Base-by-base conservation (phyloP, 1,139 yeast genomes). In the Kluyveromyces sp. region DNA sequence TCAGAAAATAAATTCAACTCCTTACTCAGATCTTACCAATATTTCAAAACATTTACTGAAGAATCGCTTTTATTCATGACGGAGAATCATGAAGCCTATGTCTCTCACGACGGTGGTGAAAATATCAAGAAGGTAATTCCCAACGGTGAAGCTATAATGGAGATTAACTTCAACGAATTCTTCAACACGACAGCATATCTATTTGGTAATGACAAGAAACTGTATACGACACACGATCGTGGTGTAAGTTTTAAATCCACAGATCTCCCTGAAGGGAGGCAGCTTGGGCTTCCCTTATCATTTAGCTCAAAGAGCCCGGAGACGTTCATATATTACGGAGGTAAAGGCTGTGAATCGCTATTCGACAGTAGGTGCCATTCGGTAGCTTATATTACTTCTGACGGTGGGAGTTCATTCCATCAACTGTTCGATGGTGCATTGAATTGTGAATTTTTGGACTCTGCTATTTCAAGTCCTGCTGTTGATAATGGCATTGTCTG, bases 41-140 rank as follows among this genome's bases (percentile, higher is more conserved):
- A 71, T 33, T 58, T 60, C 37, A 61, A 63, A 30, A 61, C 68
- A 6, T 61, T 54, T 18, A 64, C 60, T 9, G 87, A 83, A 47
- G 95, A 89, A 58, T 83, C 95, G 9, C 63, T 92, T n/a, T 56
- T 92, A 17, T 64, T 84, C 12, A 70, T 74, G 43, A 83, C 92
- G 0, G 61, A 65, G 20, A 65, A 69, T 30, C 71, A 75, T 32
- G 65, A 69, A 8, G 70, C 80, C 1, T 81, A 66, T 53, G 72
- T 86, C 12, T 84, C 96, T 1, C 83, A 79, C 56, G 80, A 88
- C 63, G 94, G 94, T 39, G 97, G 97, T 17, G 59, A 68, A 3
- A 63, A 64, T 1, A 82, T 89, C 67, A 68, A 69, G 13, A 66
- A 67, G 48, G 69, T 76, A 18, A 73, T 65, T 12, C 58, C 74